phyloP scores from a whole-genome alignment of 805 yeast genomes.

The Cyberlindnera xishuangbannaensis region DNA sequence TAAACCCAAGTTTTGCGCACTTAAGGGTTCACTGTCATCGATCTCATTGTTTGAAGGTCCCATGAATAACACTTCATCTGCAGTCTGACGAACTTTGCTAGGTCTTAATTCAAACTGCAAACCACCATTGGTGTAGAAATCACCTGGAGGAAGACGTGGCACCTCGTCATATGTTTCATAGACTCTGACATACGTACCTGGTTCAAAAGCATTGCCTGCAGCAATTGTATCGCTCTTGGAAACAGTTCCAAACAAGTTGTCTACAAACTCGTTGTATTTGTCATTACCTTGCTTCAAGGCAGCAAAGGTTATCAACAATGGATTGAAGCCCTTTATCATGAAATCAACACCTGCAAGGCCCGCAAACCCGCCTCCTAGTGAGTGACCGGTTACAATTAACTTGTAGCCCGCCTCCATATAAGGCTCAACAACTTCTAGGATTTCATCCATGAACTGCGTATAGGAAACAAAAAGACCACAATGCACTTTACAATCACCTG shows the following conservation, averaged over 20 bases:
- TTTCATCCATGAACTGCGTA: constrained; percentile 37
- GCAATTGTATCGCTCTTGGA: constrained; percentile 24
- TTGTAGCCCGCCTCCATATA: constrained; percentile 39
- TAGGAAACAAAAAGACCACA: constrained; percentile 45
- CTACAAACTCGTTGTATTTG: constrained; percentile 45
- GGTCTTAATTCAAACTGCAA: constrained; percentile 27
- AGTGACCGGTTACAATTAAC: constrained; percentile 62
- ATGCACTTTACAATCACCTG: constrained; percentile 49
- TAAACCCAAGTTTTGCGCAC: background rate
- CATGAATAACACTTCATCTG: background rate
- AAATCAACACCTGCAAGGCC: constrained; percentile 58
- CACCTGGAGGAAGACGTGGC: constrained; percentile 53
- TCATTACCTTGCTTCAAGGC: constrained; percentile 61
- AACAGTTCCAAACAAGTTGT: constrained; percentile 39
- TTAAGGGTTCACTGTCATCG: constrained; percentile 1
- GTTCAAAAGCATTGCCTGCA: constrained; percentile 27
- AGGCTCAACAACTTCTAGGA: constrained; percentile 30
- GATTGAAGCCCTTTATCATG: constrained; percentile 45
- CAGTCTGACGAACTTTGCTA: background rate
- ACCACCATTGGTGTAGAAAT: constrained; percentile 28
- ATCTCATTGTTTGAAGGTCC: background rate
- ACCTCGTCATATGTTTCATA: constrained; percentile 53
- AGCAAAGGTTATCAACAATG: constrained; percentile 55
- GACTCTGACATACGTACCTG: constrained; percentile 41
- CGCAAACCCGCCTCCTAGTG: constrained; percentile 72